Evolutionary conservation across 1,284 basidiomycete species (phyloP), one percentile per base, ranked within the genome.

Genomic region (Rhodotorula glutinis): DNA sequence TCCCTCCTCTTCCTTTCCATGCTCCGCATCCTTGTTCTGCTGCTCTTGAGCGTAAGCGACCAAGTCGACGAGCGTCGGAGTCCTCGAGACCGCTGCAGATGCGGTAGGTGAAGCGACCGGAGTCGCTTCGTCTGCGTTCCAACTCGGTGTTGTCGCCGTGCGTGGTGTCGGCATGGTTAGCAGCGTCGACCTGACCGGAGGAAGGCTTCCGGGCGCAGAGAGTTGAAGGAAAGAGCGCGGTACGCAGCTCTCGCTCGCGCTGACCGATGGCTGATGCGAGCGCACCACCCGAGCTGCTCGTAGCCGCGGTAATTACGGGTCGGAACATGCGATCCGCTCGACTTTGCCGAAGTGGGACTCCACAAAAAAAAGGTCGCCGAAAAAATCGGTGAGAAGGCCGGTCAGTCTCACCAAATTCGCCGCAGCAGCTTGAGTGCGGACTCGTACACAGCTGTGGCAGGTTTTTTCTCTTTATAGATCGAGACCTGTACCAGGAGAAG

Each of bases 1-100:
- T 30, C n/a, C 27, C n/a, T 16, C 46, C 52, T 29, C 30, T 7
- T 11, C 43, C 16, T 44, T 57, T 33, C 52, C 57, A 11, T 54
- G 23, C 4, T 30, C 27, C 17, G 52, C 33, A 38, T 38, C 33
- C 33, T 38, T 38, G 33, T 38, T 11, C 11, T 51, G n/a, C 49
- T 51, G 25, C 25, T 51, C 49, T 23, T 27, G 41, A 59, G 30
- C 61, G 23, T 51, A 53, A 13, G 65, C 38, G 13, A 23, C 57
- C 4, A 67, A 47, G 53, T 67, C 65, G 40, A 67, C 61, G 14
- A 67, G 57, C 3, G 65, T 67, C 27, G 65, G 65, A 1, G 65
- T 60, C 25, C 65, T 60, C 3, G 65, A 67, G 5, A 67, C 61
- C 5, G 61, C 61, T 17, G 65, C 61, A 3, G 65, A 67, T 23